These are phyloP conservation scores for Benincasa hispida DNA, from an alignment of 306 rosid species.

Conservation along the genomic window DNA sequence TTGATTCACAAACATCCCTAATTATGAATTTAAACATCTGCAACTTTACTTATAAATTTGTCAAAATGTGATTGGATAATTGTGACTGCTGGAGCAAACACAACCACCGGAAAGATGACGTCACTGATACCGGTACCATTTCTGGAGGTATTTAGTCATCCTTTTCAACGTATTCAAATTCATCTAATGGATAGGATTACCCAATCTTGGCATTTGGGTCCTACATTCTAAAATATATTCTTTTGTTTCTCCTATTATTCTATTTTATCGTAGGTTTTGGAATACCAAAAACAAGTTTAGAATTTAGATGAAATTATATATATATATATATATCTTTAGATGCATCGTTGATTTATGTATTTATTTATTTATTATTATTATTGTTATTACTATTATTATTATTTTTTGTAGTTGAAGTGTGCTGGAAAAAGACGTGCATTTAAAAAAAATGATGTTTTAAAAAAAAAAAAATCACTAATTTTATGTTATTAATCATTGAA, in stretches of 20 bases:
- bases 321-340: too few relatives aligned
- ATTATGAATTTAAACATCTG: not conserved
- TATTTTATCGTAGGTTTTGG: too few relatives aligned
- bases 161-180: not conserved
- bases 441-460: too few relatives aligned
- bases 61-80: not conserved
- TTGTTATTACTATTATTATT: too few relatives aligned
- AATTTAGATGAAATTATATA: too few relatives aligned
- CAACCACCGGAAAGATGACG: conserved; percentile 3
- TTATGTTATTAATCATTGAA: not conserved
- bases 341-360: too few relatives aligned
- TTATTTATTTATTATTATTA: too few relatives aligned
- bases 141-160: not conserved
- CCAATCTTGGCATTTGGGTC: not conserved
- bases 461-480: not conserved
- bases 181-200: not conserved
- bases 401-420: too few relatives aligned
- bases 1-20: not conserved
- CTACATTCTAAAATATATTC: not conserved
- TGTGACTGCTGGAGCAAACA: not conserved
- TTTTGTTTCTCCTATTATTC: not conserved
- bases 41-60: not conserved
- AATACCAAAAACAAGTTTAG: too few relatives aligned
- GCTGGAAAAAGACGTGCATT: too few relatives aligned
- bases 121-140: not conserved